Evolutionary conservation across 306 rosid genomes (phyloP).

Genomic region (Acacia confusa): DNA sequence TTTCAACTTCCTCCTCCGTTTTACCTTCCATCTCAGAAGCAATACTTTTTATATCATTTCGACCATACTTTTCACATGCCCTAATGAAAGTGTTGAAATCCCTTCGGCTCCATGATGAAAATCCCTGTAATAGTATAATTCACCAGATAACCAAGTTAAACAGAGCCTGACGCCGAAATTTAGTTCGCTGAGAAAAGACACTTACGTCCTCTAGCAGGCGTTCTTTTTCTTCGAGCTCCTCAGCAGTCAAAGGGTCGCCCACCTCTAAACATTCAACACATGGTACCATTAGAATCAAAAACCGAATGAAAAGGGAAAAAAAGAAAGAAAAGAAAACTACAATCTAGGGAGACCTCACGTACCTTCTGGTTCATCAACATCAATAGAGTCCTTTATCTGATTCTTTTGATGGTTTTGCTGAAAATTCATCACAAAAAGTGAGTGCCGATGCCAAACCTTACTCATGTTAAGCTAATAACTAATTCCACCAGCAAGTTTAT

Average conservation of each 20-base stretch:
- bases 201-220: conserved; percentile 76
- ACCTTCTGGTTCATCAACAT: conserved; percentile 97
- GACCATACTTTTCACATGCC: conserved; percentile 98
- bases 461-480: neutral
- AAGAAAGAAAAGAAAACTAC: neutral
- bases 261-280: conserved; percentile 54
- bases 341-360: conserved; percentile 8
- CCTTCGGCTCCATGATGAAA: conserved; percentile 95
- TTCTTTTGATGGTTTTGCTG: conserved; percentile 99
- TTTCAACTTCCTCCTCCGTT: conserved; percentile 93
- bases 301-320: neutral
- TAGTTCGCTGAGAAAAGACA: conserved; percentile 25
- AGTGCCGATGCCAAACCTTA: conserved; percentile 28
- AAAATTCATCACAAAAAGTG: conserved; percentile 27
- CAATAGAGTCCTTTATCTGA: conserved; percentile 90
- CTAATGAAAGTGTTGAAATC: conserved; percentile 95
- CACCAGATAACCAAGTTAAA: conserved; percentile 40
- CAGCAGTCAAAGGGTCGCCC: conserved; percentile 95
- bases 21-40: conserved; percentile 98
- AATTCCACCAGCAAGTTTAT: conserved; percentile 19
- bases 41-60: conserved; percentile 76
- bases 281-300: conserved; percentile 14
- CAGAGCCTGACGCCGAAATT: conserved; percentile 10
- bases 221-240: conserved; percentile 94
- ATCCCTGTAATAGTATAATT: conserved; percentile 78